Percentiles rank a stretch among this genome's conserved stretches.
Conservation (phyloP, 495 filamentous ascomycete genomes). For the Articulospora tetracladia region DNA sequence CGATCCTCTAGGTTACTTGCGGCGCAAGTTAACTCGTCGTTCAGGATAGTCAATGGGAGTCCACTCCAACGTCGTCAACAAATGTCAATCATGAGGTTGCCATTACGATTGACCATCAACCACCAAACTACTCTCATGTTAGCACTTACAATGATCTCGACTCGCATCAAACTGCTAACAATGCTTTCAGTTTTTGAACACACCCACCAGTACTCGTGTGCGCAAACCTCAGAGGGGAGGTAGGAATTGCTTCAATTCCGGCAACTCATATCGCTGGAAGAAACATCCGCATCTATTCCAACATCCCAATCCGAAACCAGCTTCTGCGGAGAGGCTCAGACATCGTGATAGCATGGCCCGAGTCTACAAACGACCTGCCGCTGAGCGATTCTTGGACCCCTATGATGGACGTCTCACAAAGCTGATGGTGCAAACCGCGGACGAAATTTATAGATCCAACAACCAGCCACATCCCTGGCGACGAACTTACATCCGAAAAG, state of each 20-base stretch:
- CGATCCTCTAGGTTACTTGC: too few species aligned
- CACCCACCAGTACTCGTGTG: not conserved
- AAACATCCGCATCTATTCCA: not conserved
- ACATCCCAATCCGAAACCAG: not conserved
- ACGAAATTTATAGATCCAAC: not conserved
- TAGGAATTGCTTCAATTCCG: not conserved
- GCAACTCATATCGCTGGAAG: not conserved
- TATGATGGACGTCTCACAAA: not conserved
- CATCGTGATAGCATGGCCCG: not conserved
- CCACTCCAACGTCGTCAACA: not conserved
- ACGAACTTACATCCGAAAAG: constrained; percentile 3
- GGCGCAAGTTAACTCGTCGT: not conserved
- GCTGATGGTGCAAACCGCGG: not conserved
- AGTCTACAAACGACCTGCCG: not conserved
- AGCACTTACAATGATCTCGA: not conserved
- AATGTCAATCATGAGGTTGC: not conserved
- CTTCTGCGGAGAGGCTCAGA: not conserved
- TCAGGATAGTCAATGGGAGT: not conserved
- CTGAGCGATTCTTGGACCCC: not conserved
- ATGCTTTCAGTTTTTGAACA: not conserved
- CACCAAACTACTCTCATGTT: not conserved
- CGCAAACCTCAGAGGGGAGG: not conserved
- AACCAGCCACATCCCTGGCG: not conserved
- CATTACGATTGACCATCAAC: not conserved
- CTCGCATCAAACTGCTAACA: not conserved